Percentiles rank a stretch among this genome's conserved stretches.
phyloP scores from a whole-genome alignment of 2,329 filamentous ascomycete species.

The Cladosporium austrohemisphaericum region DNA sequence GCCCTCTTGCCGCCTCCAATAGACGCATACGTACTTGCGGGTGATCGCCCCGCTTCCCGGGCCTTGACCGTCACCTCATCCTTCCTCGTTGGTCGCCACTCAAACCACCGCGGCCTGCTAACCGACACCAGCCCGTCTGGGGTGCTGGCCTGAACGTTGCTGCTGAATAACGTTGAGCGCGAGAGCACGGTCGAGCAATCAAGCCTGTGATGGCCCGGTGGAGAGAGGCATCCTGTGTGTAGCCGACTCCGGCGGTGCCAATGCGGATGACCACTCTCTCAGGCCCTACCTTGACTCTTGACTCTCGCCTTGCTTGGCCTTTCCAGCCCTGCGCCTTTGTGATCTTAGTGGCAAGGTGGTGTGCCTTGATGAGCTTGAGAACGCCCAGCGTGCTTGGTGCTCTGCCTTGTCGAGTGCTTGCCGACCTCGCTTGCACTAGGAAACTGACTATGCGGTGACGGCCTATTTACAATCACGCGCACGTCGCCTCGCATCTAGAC shows the following conservation, averaged over 20 bases:
- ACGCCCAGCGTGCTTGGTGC: too few species aligned
- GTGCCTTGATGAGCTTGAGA: too few species aligned
- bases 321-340: not conserved
- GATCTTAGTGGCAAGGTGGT: not conserved
- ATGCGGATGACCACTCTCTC: conserved; percentile 3
- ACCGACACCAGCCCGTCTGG: conserved; percentile 3
- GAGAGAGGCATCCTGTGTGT: conserved; percentile 3
- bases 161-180: conserved; percentile 8
- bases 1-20: not conserved
- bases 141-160: not conserved
- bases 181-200: conserved; percentile 3
- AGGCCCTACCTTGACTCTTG: not conserved
- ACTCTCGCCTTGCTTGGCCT: conserved; percentile 1
- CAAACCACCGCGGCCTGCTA: conserved; percentile 1
- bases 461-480: too few species aligned
- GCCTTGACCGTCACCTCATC: conserved; percentile 3
- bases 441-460: too few species aligned
- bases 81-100: conserved; percentile 4
- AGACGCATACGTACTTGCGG: not conserved
- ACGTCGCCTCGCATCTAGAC: too few species aligned
- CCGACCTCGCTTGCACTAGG: too few species aligned
- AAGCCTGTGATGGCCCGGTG: conserved; percentile 3
- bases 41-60: conserved; percentile 6
- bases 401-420: not conserved
- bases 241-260: conserved; percentile 9